These are phyloP conservation scores for Zygoascus tannicola DNA, from an alignment of 805 yeast species.

Conservation along the genomic window DNA sequence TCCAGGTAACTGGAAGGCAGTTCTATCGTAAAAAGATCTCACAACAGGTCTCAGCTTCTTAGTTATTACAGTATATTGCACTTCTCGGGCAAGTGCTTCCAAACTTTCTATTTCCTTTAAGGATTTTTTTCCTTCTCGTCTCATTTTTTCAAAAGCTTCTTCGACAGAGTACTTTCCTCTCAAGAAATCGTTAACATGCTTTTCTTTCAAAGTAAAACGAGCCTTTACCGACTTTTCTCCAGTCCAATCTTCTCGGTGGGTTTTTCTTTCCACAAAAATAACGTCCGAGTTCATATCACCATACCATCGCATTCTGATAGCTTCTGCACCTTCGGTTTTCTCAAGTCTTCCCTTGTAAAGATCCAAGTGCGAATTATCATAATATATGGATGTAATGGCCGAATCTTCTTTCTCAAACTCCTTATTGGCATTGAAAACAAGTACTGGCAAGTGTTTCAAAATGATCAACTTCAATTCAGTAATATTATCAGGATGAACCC, in stretches of 20 bases:
- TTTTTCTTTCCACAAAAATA: slow-evolving; percentile 91
- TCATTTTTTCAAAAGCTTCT: slow-evolving; percentile 84
- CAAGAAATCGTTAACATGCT: slow-evolving; percentile 76
- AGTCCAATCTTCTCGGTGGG: slow-evolving; percentile 99
- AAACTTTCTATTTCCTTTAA: slow-evolving; percentile 80
- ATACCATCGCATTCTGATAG: slow-evolving; percentile 96
- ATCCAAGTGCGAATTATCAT: slow-evolving; percentile 82
- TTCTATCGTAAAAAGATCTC: slow-evolving; percentile 93
- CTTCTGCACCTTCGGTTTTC: slow-evolving; percentile 98
- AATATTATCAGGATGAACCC: slow-evolving; percentile 98
- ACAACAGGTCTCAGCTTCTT: slow-evolving; percentile 86
- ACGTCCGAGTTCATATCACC: slow-evolving; percentile 94
- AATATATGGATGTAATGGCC: slow-evolving; percentile 95
- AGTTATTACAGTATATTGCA: slow-evolving; percentile 81
- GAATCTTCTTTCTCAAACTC: slow-evolving; percentile 92
- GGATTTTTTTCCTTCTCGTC: slow-evolving; percentile 86
- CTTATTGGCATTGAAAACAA: slow-evolving; percentile 92
- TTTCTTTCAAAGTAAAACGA: slow-evolving; percentile 86
- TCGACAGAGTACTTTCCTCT: slow-evolving; percentile 76
- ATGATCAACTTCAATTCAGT: slow-evolving; percentile 90
- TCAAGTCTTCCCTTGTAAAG: slow-evolving; percentile 88
- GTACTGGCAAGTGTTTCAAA: slow-evolving; percentile 89
- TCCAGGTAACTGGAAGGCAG: slow-evolving; percentile 98
- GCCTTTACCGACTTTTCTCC: slow-evolving; percentile 99
- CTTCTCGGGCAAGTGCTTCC: slow-evolving; percentile 87